Percentiles rank a stretch among this genome's conserved stretches.
Evolutionary conservation across 2,329 filamentous ascomycete genomes (phyloP).

Genomic region (Neurospora sp.): DNA sequence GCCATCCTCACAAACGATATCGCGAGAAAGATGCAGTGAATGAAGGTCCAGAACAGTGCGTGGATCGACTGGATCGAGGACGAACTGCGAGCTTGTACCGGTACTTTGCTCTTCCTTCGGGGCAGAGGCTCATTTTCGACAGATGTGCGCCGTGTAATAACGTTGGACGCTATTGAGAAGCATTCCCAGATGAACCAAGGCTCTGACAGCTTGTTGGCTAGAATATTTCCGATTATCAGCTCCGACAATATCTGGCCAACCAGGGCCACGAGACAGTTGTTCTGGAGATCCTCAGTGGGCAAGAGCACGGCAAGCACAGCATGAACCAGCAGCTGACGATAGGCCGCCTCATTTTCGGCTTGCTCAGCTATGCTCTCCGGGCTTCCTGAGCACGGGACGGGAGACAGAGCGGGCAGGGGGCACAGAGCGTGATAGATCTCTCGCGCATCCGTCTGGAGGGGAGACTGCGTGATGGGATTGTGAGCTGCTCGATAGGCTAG

Average conservation of each 20-base stretch:
- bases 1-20: slow-evolving; percentile 58
- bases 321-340: slow-evolving; percentile 81
- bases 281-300: slow-evolving; percentile 86
- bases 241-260: slow-evolving; percentile 84
- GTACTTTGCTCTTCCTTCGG: slow-evolving; percentile 8
- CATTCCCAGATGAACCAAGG: slow-evolving; percentile 84
- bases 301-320: slow-evolving; percentile 74
- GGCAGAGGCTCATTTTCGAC: slow-evolving; percentile 6
- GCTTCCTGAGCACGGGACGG: slow-evolving; percentile 53
- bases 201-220: slow-evolving; percentile 73
- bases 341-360: slow-evolving; percentile 66
- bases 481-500: slow-evolving; percentile 66
- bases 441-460: slow-evolving; percentile 52
- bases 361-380: slow-evolving; percentile 48
- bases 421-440: slow-evolving; percentile 75
- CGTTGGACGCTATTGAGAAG: slow-evolving; percentile 59
- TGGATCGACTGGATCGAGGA: slow-evolving; percentile 29
- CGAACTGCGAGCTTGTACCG: slow-evolving; percentile 5
- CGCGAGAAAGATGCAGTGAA: slow-evolving; percentile 45
- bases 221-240: slow-evolving; percentile 73
- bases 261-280: slow-evolving; percentile 72
- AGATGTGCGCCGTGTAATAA: slow-evolving; percentile 22
- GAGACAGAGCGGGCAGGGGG: slow-evolving; percentile 71
- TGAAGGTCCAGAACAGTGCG: slow-evolving; percentile 42
- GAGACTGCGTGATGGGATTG: slow-evolving; percentile 45